Conservation (phyloP, 495 filamentous ascomycete genomes). For the Talaromyces liani region DNA sequence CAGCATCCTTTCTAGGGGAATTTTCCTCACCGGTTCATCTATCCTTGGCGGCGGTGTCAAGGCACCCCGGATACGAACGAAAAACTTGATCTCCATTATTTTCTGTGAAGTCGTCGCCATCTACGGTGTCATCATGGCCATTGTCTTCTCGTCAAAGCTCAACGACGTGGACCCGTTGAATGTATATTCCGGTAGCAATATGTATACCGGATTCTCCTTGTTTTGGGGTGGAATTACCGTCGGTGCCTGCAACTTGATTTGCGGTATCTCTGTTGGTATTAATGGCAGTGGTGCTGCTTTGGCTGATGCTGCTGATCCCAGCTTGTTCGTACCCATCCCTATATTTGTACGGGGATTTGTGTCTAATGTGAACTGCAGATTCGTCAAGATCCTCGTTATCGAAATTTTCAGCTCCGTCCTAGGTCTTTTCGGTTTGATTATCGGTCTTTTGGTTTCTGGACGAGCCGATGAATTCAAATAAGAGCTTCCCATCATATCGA, state of each 20-base stretch:
- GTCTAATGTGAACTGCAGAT: constrained; percentile 29
- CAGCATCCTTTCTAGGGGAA: constrained; percentile 62
- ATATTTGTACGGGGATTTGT: background rate
- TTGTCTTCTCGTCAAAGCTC: constrained; percentile 89
- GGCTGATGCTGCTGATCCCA: constrained; percentile 91
- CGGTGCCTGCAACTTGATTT: constrained; percentile 89
- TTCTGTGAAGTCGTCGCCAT: constrained; percentile 99
- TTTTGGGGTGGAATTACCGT: constrained; percentile 96
- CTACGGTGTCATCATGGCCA: constrained; percentile 99
- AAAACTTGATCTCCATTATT: constrained; percentile 99
- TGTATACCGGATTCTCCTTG: constrained; percentile 92
- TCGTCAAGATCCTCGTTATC: constrained; percentile 97
- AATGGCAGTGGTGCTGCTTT: constrained; percentile 95
- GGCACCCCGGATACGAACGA: constrained; percentile 93
- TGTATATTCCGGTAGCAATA: constrained; percentile 59
- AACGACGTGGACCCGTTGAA: constrained; percentile 42
- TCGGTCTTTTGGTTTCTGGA: constrained; percentile 78
- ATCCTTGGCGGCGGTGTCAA: constrained; percentile 95
- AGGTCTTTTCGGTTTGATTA: constrained; percentile 94
- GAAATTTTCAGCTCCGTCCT: constrained; percentile 99
- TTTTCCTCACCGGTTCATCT: constrained; percentile 97
- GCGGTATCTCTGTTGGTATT: constrained; percentile 94
- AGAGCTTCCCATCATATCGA: background rate
- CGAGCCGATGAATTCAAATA: constrained; percentile 70
- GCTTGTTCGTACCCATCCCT: constrained; percentile 53